These are phyloP conservation scores for Pythium pyrilobum DNA, from an alignment of 352 stramenopile species.

Conservation along the genomic window DNA sequence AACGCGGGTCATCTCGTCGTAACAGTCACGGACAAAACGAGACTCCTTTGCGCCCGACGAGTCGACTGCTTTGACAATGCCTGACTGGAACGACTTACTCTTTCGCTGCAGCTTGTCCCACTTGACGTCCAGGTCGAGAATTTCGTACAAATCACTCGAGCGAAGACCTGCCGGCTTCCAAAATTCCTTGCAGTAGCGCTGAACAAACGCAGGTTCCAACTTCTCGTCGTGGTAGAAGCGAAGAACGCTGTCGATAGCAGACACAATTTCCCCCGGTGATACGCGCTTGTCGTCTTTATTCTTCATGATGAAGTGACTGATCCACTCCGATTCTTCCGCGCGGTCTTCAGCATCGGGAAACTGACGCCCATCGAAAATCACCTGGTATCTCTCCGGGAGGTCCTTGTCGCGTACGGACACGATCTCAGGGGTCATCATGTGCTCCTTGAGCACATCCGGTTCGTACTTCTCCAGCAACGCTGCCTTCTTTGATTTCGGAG, in stretches of 20 bases:
- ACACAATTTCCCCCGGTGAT: slow-evolving; percentile 79
- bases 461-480: slow-evolving; percentile 87
- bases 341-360: slow-evolving; percentile 83
- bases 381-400: slow-evolving; percentile 73
- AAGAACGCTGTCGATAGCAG: slow-evolving; percentile 83
- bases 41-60: slow-evolving; percentile 67
- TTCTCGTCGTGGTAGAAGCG: slow-evolving; percentile 89
- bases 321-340: slow-evolving; percentile 86
- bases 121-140: slow-evolving; percentile 82
- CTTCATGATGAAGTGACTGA: slow-evolving; percentile 82
- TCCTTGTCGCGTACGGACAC: slow-evolving; percentile 76
- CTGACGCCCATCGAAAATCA: slow-evolving; percentile 59
- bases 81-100: slow-evolving; percentile 63
- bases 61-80: slow-evolving; percentile 62
- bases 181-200: slow-evolving; percentile 89
- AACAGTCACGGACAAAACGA: slow-evolving; percentile 77
- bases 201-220: slow-evolving; percentile 82
- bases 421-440: slow-evolving; percentile 88
- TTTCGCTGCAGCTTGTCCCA: slow-evolving; percentile 88
- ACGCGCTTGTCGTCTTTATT: slow-evolving; percentile 46
- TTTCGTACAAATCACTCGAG: slow-evolving; percentile 80
- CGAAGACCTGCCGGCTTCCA: slow-evolving; percentile 84
- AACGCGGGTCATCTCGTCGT: slow-evolving; percentile 60
- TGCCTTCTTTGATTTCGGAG: slow-evolving; percentile 72
- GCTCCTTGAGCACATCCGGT: slow-evolving; percentile 79